Base-by-base conservation (phyloP, 441 rosid genomes). In the Gossypium aridum region DNA sequence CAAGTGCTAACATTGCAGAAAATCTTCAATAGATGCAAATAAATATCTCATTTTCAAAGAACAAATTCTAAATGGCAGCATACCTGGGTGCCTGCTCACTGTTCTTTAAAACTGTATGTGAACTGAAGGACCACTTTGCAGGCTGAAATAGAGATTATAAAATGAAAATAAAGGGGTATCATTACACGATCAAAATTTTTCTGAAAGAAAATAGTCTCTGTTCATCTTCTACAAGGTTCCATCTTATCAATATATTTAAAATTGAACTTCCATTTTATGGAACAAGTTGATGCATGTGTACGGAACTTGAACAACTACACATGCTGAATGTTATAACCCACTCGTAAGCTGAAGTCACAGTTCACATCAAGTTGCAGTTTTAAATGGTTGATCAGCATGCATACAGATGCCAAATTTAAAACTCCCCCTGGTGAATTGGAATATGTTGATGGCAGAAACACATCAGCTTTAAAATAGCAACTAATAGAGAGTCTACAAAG, bases 31-130 rank as follows among this genome's bases (percentile, higher is more conserved):
- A 65, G 28, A 65, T 19, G 13, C 54, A 39, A 65, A 39, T 20
- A 39, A 17, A 20, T 10, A 20, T 65, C 10, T 49, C 1, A 3
- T 65, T 65, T 43, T 65, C 70, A 22, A 39, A 19, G 9, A 19
- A 14, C 12, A 12, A 61, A 2, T 1, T 43, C n/a, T 5, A 16
- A 61, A 26, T 49, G 19, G 26, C 9, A 25, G 66, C 57, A 39
- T 89, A 95, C 99, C 97, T 95, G 65, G 94, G 90, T 59, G 95
- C 99, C 81, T 83, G 94, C 76, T 95, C 97, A 60, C 85, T 84
- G 82, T 78, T 89, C 90, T 93, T 91, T 85, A 95, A 79, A 74
- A 91, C 76, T 1, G 97, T 87, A 81, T 87, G 86, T 3, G 97
- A 91, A 83, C 84, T 91, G 85, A 95, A 93, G 34, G 92, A 82